These are phyloP conservation scores for Penicillium canariense DNA, from an alignment of 495 filamentous ascomycete species.

Conservation along the genomic window DNA sequence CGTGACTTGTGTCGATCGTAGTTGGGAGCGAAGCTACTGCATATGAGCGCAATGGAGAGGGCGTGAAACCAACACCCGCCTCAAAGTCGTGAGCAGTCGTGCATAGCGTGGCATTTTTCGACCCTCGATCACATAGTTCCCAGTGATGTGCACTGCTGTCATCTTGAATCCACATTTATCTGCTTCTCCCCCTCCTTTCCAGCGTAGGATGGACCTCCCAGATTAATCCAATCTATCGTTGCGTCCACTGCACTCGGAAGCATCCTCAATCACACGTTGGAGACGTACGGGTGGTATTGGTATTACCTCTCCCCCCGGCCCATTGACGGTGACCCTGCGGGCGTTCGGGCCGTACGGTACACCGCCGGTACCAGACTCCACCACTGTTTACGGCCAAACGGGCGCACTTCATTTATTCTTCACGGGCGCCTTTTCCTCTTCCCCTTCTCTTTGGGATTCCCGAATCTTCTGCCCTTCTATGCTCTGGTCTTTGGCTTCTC, in stretches of 20 bases:
- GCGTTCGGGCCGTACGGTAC: constrained; percentile 16
- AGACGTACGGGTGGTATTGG: constrained; percentile 20
- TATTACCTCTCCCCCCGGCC: constrained; percentile 15
- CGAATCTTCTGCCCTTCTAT: constrained; percentile 2
- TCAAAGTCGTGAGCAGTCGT: neutral
- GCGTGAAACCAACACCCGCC: neutral
- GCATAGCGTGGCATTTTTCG: too few relatives aligned
- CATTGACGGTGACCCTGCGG: neutral
- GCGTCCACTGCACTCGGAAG: constrained; percentile 30
- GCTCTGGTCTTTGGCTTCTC: constrained; percentile 2
- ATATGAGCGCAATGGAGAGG: neutral
- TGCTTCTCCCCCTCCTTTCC: too few relatives aligned
- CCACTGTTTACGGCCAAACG: constrained; percentile 32
- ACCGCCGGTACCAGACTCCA: constrained; percentile 17
- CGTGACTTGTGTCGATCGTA: neutral
- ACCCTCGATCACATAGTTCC: neutral
- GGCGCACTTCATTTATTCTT: constrained; percentile 13
- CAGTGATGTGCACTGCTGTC: neutral
- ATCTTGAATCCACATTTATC: neutral
- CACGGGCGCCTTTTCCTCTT: constrained; percentile 4
- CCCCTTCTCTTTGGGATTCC: constrained; percentile 6
- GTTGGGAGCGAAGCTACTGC: neutral
- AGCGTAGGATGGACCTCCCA: constrained; percentile 10
- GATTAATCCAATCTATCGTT: neutral
- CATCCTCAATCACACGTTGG: constrained; percentile 28